Percentiles rank a stretch among this genome's conserved stretches.
Evolutionary conservation across 179 eudicot species (phyloP).

Genomic region (Amaranthus tricolor): DNA sequence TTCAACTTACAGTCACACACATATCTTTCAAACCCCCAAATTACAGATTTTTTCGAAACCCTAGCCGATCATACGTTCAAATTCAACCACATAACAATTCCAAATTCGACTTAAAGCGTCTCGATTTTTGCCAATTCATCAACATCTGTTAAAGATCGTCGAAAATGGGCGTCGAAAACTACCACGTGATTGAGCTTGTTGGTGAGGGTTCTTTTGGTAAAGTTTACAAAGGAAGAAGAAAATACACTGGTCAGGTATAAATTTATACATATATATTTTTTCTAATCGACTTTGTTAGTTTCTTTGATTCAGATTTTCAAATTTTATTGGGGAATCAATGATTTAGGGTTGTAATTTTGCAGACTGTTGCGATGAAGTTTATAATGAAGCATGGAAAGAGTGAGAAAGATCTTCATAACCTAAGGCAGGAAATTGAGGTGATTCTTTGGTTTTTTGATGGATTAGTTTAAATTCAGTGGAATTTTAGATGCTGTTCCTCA

Average conservation of each 20-base stretch:
- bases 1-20: neutral
- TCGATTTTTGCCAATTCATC: neutral
- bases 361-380: conserved; percentile 99
- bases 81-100: neutral
- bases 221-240: conserved; percentile 90
- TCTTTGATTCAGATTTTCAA: neutral
- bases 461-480: neutral
- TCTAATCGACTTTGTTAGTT: neutral
- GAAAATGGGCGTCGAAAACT: conserved; percentile 88
- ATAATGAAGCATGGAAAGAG: conserved; percentile 94
- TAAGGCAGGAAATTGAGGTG: conserved; percentile 98
- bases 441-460: neutral
- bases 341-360: conserved; percentile 5
- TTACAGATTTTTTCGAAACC: neutral
- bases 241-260: conserved; percentile 72
- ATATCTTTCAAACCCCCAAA: neutral
- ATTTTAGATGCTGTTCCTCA: neutral
- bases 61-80: neutral
- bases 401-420: conserved; percentile 88
- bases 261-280: neutral
- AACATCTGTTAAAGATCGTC: neutral
- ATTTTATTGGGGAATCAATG: neutral
- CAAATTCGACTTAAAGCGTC: neutral
- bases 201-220: conserved; percentile 99
- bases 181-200: conserved; percentile 95